Evolutionary conservation across 1,284 basidiomycete species (phyloP), one percentile per base, ranked within the genome.

Genomic region (Boletus austroedulis): DNA sequence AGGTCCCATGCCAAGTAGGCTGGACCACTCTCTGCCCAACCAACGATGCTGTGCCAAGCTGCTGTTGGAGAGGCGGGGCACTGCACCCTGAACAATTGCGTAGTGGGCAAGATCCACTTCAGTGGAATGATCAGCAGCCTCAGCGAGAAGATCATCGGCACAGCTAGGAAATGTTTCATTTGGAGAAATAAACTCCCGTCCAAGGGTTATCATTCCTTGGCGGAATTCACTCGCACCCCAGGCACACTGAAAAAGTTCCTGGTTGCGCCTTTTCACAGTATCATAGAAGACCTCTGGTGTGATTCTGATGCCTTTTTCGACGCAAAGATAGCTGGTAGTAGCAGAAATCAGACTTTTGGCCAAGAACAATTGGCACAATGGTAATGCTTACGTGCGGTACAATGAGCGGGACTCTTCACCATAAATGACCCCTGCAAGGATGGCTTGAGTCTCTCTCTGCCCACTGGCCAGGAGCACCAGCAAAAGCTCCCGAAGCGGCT

Each of bases 291-390:
- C 5, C 0, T 55, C 41, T 0, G 44, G 19, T 0, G 31, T 40
- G 6, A 38, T 57, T 15, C 23, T 19, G 29, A 43, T 6, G 0
- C 62, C 58, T 0, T 44, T 14, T 0, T 24, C 12, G 2, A 55
- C 41, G 1, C 58, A 64, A 34, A 62, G 54, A 12, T 64, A 62
- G 3, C 62, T 62, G 8, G 8, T 36, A n/a, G n/a, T n/a, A n/a
- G n/a, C 5, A 49, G 23, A 12, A 21, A 47, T 2, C 2, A 0
- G 17, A n/a, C n/a, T 5, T 8, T 17, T 28, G 26, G 4, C 17
- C 6, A 6, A 17, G 34, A 32, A 32, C 31, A n/a, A n/a, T n/a
- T n/a, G n/a, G n/a, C n/a, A n/a, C 31, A 1, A 32, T 28, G 26
- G 1, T 7, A 3, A 47, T 44, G 34, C 51, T 0, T 29, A 62